Evolutionary conservation across 129 eudicot species (phyloP).

Genomic region (Kitagawia praeruptora): DNA sequence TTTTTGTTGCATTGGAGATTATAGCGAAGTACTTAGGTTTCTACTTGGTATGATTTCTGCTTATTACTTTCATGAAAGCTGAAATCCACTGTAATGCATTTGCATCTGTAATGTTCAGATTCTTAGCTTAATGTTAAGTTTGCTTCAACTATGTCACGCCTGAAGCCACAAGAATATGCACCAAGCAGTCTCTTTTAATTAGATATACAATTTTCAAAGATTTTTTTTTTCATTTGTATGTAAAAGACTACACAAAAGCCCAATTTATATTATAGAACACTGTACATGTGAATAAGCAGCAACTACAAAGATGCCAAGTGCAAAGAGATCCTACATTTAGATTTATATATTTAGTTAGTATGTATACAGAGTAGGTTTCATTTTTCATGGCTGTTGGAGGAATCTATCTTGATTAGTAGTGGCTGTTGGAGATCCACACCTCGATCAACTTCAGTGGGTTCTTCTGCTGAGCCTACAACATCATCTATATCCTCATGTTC

Average conservation of each 20-base stretch:
- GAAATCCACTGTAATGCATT: too few species aligned
- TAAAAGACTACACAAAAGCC: background rate
- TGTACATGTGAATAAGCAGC: background rate
- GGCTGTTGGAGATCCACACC: conserved; percentile 48
- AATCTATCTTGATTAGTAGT: conserved; percentile 34
- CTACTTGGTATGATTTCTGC: too few species aligned
- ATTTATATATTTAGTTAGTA: conserved; percentile 1
- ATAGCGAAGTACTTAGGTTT: too few species aligned
- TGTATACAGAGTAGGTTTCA: conserved; percentile 18
- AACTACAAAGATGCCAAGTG: background rate
- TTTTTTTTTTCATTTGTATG: background rate
- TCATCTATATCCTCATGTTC: conserved; percentile 45
- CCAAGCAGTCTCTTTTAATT: too few species aligned
- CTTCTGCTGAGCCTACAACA: conserved; percentile 8
- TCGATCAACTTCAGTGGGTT: conserved; percentile 31
- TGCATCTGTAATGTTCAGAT: too few species aligned
- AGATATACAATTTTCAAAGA: too few species aligned
- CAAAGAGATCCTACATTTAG: background rate
- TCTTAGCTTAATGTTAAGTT: too few species aligned
- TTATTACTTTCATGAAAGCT: too few species aligned
- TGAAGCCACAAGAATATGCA: too few species aligned
- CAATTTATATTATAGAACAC: background rate
- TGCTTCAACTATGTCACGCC: too few species aligned
- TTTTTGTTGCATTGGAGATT: too few species aligned
- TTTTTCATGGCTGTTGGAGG: conserved; percentile 19